Base-by-base conservation (phyloP, 2,329 filamentous ascomycete species). In the Ophiocordyceps australis region DNA sequence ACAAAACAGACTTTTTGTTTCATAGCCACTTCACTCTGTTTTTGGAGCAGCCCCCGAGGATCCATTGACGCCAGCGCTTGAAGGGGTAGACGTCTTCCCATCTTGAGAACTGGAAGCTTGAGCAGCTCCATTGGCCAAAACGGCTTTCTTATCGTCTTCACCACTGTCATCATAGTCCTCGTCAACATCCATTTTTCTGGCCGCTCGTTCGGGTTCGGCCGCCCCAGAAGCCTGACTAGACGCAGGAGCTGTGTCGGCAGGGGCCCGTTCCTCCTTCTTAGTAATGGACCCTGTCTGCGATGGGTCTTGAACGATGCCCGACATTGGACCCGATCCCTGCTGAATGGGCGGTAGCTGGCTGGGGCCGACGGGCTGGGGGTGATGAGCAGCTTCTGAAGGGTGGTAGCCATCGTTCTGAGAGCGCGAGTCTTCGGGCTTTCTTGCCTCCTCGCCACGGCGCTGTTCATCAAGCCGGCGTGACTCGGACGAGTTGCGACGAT, bases 141-240 rank as follows among this genome's bases (percentile, higher is more conserved):
- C 42, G 3, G 41, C 45, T 46, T 75, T 75, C 54, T 75, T 74
- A 30, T 89, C 77, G 31, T 94, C 86, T 36, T 92, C 85, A 5
- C 71, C 81, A 30, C 85, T 86, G 41, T 95, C 86, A 46, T 95
- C 86, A 41, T 98, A 95, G 46, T 95, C 79, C 47, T 98, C 89
- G 38, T 98, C 85, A 13, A 95, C 80, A 6, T 95, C 86, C 71
- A 98, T 91, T 51, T 92, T 92, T 14, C 89, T 67, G 13, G 83
- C 82, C 18, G 89, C 83, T 27, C 72, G 58, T 47, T 78, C 72
- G 8, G 83, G 80, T 53, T 95, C 86, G 30, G 73, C 74, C 12
- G 61, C 30, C 2, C 34, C 49, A 13, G 62, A 55, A 14, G 63
- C 57, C 3, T 62, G 49, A 16, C 65, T 52, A 17, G 59, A 55